Evolutionary conservation across 2,329 filamentous ascomycete genomes (phyloP), one percentile per base, ranked within the genome.

Genomic region (Myotisia sp.): DNA sequence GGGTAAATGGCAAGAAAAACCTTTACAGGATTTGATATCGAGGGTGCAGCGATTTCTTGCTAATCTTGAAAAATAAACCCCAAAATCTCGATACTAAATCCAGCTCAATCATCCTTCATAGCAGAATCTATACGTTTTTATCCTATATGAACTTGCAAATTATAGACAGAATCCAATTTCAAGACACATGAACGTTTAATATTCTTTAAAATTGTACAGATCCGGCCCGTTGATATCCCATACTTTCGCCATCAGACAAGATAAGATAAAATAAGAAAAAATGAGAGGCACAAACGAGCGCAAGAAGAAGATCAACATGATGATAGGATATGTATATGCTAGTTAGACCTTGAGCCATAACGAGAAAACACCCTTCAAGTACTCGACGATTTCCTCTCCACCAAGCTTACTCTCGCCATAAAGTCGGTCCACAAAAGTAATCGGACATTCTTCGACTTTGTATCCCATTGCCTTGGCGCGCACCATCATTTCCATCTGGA

Each of bases 401-500:
- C 87, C 86, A 34, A 98, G 68, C 69, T 95, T 98, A 54, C 78
- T 85, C 65, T 93, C 87, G 20, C 90, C 90, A 55, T 93, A 98
- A 29, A 98, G 60, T 37, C 90, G 75, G 58, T 98, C 92, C 26
- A 95, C 90, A 57, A 98, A 98, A 16, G 74, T 82, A 47, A 98
- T 98, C 8, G 90, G 90, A 41, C 93, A 87, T 68, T 98, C 90
- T 10, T 82, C 83, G 20, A 98, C 87, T 23, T 77, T 81, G 64
- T 74, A 92, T 1, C 90, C 87, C 82, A 94, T 86, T 10, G 80
- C 82, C 73, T 94, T 94, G 21, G 90, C 90, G 42, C 86, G 71
- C 6, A 95, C 87, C 78, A 94, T 95, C 76, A 98, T 80, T 70
- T 94, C 87, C 90, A 98, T 98, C 74, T 98, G 90, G 69, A 98